phyloP scores from a whole-genome alignment of 176 grass and related monocot genomes.

The Alopecurus myosuroides region DNA sequence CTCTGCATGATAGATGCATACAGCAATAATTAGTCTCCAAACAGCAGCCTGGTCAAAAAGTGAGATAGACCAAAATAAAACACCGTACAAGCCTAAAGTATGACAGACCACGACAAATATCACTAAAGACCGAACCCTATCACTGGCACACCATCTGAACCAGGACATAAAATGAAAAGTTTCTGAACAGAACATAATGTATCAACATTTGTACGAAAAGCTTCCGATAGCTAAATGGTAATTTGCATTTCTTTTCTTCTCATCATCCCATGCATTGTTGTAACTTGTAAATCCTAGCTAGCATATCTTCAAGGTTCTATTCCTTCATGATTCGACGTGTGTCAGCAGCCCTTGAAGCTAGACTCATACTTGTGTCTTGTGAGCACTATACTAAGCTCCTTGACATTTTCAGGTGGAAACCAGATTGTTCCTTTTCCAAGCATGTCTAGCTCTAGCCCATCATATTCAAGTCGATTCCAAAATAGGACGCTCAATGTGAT shows the following conservation, averaged over 20 bases:
- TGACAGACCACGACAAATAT: background rate
- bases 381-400: background rate
- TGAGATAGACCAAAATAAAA: background rate
- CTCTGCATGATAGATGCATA: background rate
- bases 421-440: background rate
- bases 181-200: background rate
- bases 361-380: background rate
- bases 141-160: background rate
- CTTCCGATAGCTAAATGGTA: background rate
- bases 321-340: background rate
- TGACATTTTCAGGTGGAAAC: background rate
- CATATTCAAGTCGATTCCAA: background rate
- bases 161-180: background rate
- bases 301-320: background rate
- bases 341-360: background rate
- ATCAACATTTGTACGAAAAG: background rate
- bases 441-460: background rate
- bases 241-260: background rate
- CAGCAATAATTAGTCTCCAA: background rate
- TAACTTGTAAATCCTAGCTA: background rate
- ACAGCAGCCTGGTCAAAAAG: no score
- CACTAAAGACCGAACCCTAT: background rate
- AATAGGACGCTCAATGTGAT: background rate
- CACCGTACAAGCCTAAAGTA: background rate
- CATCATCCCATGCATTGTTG: background rate